Evolutionary conservation across 75 land plant genomes (phyloP).

Genomic region (Selaginella tamariscina): DNA sequence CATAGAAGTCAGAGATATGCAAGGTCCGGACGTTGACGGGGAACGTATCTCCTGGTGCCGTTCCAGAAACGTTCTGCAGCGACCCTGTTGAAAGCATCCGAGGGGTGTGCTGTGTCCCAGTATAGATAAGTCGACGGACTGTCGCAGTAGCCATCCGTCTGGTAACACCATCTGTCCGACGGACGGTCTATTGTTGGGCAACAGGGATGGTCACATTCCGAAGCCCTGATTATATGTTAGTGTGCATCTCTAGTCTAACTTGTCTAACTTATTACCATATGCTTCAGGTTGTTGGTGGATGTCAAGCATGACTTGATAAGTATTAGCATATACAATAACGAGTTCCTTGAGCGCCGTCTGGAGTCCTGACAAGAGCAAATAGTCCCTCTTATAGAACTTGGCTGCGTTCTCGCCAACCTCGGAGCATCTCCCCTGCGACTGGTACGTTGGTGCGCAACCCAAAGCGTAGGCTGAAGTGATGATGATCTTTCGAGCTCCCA

Average conservation of each 20-base stretch:
- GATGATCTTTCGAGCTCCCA: background rate
- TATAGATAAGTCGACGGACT: background rate
- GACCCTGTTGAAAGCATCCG: constrained; percentile 8
- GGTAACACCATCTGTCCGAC: background rate
- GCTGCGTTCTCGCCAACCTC: background rate
- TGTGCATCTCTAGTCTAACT: background rate
- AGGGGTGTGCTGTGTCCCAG: background rate
- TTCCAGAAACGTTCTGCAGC: background rate
- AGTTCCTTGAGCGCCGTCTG: background rate
- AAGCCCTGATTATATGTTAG: background rate
- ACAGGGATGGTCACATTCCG: constrained; percentile 13
- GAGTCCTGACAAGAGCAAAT: background rate
- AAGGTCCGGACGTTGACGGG: constrained; percentile 3
- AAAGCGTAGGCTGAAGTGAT: background rate
- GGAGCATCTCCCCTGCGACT: background rate
- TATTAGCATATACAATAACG: background rate
- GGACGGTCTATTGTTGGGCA: background rate
- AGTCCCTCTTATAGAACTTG: background rate
- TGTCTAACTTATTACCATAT: background rate
- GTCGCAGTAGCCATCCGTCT: background rate
- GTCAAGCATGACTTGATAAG: background rate
- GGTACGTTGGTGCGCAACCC: background rate
- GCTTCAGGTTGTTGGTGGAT: background rate
- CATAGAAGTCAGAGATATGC: background rate
- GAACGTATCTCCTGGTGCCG: background rate